Evolutionary conservation across 2,329 filamentous ascomycete species (phyloP).

Genomic region (Xylariales sp.): DNA sequence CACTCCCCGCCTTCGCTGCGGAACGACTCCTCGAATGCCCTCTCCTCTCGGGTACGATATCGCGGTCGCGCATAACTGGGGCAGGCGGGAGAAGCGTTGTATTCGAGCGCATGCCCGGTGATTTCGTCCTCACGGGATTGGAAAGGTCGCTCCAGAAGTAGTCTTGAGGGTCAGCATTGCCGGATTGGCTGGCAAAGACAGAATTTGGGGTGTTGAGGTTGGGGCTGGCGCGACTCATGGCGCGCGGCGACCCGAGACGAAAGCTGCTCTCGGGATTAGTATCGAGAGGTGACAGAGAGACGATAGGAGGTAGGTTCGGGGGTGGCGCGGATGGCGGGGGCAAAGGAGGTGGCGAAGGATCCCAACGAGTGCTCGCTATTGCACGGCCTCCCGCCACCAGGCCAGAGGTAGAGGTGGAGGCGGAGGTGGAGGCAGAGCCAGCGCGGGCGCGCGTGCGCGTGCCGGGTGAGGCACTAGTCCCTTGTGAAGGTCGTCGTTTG

Average conservation of each 20-base stretch:
- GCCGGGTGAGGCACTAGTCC: conserved; percentile 42
- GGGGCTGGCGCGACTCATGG: conserved; percentile 43
- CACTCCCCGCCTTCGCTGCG: conserved; percentile 57
- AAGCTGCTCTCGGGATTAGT: conserved; percentile 41
- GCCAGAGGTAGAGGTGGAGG: conserved; percentile 7
- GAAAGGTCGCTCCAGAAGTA: conserved; percentile 46
- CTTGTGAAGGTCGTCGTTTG: conserved; percentile 48
- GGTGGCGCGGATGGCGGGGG: conserved; percentile 50
- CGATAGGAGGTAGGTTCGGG: conserved; percentile 55
- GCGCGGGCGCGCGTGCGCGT: conserved; percentile 26
- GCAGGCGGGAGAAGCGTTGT: conserved; percentile 44
- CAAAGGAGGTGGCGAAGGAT: conserved; percentile 48
- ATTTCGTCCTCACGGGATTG: conserved; percentile 40
- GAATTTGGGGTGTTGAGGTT: conserved; percentile 41
- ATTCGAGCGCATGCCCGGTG: conserved; percentile 42
- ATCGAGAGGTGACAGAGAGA: conserved; percentile 56
- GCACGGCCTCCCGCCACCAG: conserved; percentile 22
- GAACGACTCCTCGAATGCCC: conserved; percentile 62
- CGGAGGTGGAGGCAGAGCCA: conserved; percentile 11
- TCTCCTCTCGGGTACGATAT: conserved; percentile 52
- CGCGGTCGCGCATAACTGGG: conserved; percentile 44
- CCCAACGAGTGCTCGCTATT: background rate
- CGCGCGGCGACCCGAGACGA: conserved; percentile 35
- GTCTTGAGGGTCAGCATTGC: conserved; percentile 42
- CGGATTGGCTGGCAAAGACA: conserved; percentile 39